Conservation (phyloP, 2,329 filamentous ascomycete genomes). For the Zopfia rhizophila region DNA sequence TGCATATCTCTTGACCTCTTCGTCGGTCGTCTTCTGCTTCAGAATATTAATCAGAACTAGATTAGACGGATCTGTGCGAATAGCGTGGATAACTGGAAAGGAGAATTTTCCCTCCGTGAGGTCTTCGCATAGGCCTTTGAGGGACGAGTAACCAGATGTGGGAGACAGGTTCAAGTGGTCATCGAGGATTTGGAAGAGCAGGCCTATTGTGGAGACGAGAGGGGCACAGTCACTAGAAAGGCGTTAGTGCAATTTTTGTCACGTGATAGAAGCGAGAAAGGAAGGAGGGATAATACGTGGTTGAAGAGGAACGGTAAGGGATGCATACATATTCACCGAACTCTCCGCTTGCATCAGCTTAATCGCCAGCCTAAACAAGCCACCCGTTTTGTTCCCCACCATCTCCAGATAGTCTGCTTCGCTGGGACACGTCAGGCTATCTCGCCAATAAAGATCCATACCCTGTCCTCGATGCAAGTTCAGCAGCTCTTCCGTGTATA, state of each 20-base stretch:
- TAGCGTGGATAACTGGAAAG: constrained; percentile 94
- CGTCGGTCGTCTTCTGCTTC: constrained; percentile 86
- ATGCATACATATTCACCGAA: constrained; percentile 54
- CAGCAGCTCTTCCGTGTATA: constrained; percentile 84
- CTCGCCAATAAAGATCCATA: constrained; percentile 92
- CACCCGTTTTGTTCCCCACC: constrained; percentile 91
- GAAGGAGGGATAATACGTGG: too few species aligned
- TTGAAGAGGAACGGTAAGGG: constrained; percentile 15
- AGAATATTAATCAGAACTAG: constrained; percentile 90
- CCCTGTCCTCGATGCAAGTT: constrained; percentile 89
- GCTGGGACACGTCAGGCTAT: constrained; percentile 82
- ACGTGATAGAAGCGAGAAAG: constrained; percentile 2
- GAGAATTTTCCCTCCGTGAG: constrained; percentile 97
- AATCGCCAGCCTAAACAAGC: constrained; percentile 84
- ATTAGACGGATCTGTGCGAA: constrained; percentile 78
- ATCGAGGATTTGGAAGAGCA: constrained; percentile 90
- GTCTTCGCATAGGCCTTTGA: constrained; percentile 96
- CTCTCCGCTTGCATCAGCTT: constrained; percentile 88
- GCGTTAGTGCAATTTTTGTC: constrained; percentile 12
- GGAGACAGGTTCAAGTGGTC: constrained; percentile 88
- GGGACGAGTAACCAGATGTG: constrained; percentile 72
- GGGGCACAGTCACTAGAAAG: constrained; percentile 74
- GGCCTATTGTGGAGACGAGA: constrained; percentile 84
- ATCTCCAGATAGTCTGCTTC: constrained; percentile 95
- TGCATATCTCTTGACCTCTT: constrained; percentile 91